Base-by-base conservation (phyloP, 305 asterid species). In the Galium porrigens region DNA sequence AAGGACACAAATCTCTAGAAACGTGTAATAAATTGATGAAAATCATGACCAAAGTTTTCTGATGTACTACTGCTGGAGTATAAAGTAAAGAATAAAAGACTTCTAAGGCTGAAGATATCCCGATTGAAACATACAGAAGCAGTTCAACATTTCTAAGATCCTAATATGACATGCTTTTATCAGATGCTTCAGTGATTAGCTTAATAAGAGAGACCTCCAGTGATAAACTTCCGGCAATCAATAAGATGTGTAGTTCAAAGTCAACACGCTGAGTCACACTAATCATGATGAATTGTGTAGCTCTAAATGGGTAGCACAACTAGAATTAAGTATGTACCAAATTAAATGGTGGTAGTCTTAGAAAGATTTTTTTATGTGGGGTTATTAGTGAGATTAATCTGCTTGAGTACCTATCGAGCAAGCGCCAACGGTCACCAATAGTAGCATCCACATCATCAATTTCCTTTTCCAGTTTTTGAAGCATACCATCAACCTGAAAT, bases 381-480 rank as follows among this genome's bases (percentile, higher is more conserved):
- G 57, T 15, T 27, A 25, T 6, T 9, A 36, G 46, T 10, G 49
- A 59, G 12, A 30, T 9, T 63, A n/a, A 49, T 25, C 53, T 58
- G 9, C 36, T 25, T 12, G 36, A 66, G 67, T 83, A 94, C 99
- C 99, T 86, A 72, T 90, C 97, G 66, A 94, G 97, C 77, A 94
- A 72, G 63, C 95, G 83, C 97, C 96, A 94, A 59, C 83, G 81
- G 53, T 94, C 87, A 25, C 97, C 99, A 76, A 94, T 94, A 77
- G 85, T 85, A 7, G 87, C 92, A 83, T 94, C 97, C 69, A 94
- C 99, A 11, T 86, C 94, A 79, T 94, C 97, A 63, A 94, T 94
- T 75, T 94, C 97, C 80, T 90, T 88, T 76, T 94, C 99, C 75
- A 94, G 95, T 73, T 88, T 94, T 48, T 90, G 96, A 60, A 94